Evolutionary conservation across 768 basidiomycete species (phyloP).

Genomic region (Piloderma croceum): DNA sequence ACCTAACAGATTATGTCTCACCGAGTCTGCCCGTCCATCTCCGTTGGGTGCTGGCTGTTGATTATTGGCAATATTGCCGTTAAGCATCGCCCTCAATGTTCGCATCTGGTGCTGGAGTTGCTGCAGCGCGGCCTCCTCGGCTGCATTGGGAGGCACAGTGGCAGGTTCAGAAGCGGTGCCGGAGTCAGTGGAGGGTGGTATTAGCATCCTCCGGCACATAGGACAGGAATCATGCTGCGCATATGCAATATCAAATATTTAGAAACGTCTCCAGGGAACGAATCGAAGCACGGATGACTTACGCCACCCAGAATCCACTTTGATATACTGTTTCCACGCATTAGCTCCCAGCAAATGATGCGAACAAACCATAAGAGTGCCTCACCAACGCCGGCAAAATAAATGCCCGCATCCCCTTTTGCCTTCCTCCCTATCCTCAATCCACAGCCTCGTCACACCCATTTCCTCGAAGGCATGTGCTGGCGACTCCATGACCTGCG

Average conservation of each 20-base stretch:
- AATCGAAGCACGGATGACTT: conserved; percentile 19
- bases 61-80: conserved; percentile 2
- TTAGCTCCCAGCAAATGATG: too few species aligned
- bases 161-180: conserved; percentile 5
- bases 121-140: conserved; percentile 10
- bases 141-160: conserved; percentile 1
- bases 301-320: conserved; percentile 61
- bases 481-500: conserved; percentile 72
- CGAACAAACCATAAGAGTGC: too few species aligned
- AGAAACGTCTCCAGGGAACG: conserved; percentile 9
- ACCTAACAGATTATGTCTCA: too few species aligned
- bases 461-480: conserved; percentile 63
- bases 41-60: conserved; percentile 3
- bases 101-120: too few species aligned
- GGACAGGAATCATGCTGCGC: conserved; percentile 60
- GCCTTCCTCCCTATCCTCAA: conserved; percentile 40
- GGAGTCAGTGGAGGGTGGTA: conserved; percentile 20
- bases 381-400: conserved; percentile 80
- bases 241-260: conserved; percentile 3
- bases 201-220: conserved; percentile 49
- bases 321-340: conserved; percentile 56
- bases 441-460: conserved; percentile 60
- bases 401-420: conserved; percentile 34
- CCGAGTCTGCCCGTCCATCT: neutral
- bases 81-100: conserved; percentile 9